Percentiles rank a stretch among this genome's conserved stretches.
These are phyloP conservation scores for Xylariaceae sp. DNA, from an alignment of 2,329 filamentous ascomycete species.

Conservation along the genomic window DNA sequence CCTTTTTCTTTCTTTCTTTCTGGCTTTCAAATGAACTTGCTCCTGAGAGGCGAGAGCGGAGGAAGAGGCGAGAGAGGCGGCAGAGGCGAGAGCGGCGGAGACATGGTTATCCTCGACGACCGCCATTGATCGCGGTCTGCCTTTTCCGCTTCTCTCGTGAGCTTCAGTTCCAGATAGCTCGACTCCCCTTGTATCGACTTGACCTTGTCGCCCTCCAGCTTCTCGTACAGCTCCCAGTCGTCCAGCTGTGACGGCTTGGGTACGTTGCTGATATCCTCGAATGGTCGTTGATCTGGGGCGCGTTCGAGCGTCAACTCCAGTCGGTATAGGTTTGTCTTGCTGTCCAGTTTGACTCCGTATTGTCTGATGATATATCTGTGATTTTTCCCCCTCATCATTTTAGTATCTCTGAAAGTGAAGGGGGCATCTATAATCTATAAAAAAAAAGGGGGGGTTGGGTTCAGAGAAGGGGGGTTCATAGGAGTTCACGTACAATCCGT, in stretches of 20 bases:
- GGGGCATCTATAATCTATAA: too few species aligned
- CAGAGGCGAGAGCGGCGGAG: too few species aligned
- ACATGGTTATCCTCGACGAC: conserved; percentile 9
- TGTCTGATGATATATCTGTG: conserved; percentile 44
- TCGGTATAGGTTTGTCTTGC: conserved; percentile 36
- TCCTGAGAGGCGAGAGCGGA: too few species aligned
- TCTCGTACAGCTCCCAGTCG: conserved; percentile 49
- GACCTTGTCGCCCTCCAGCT: conserved; percentile 40
- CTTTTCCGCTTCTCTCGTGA: conserved; percentile 27
- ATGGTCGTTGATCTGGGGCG: conserved; percentile 36
- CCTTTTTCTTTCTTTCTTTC: too few species aligned
- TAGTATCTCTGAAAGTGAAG: conserved; percentile 1
- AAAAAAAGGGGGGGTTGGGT: neutral
- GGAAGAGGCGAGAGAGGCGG: too few species aligned
- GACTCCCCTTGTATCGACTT: conserved; percentile 36
- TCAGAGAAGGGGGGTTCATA: neutral
- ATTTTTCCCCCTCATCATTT: neutral
- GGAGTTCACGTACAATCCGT: conserved; percentile 46
- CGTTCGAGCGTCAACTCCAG: conserved; percentile 45
- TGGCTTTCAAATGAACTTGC: too few species aligned
- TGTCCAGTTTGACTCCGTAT: conserved; percentile 42
- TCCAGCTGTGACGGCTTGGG: conserved; percentile 51
- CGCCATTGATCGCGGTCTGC: conserved; percentile 26
- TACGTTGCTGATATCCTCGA: conserved; percentile 40
- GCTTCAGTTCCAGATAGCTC: conserved; percentile 39